A percentile compares a stretch with the other conserved stretches of the same genome.
These are phyloP conservation scores for Colletotrichum sp. DNA, from an alignment of 2,329 filamentous ascomycete species.

Conservation along the genomic window DNA sequence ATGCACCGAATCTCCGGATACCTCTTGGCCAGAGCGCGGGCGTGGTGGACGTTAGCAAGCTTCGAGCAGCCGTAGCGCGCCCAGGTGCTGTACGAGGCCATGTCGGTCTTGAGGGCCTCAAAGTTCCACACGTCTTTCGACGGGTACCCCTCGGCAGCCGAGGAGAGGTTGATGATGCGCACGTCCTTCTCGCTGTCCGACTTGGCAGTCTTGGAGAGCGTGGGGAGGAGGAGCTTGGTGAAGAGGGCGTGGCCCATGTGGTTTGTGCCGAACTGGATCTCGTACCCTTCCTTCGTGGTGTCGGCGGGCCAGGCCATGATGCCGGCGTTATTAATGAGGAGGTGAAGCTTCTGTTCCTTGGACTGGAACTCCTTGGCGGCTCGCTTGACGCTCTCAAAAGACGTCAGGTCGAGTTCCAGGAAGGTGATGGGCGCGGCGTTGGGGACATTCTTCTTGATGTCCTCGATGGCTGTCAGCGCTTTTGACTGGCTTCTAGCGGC, in stretches of 20 bases:
- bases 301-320: conserved; percentile 41
- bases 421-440: conserved; percentile 26
- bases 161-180: conserved; percentile 22
- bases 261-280: conserved; percentile 54
- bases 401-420: conserved; percentile 49
- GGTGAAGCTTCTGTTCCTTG: conserved; percentile 40
- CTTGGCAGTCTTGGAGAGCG: conserved; percentile 31
- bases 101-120: conserved; percentile 23
- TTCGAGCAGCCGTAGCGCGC: conserved; percentile 51
- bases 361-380: conserved; percentile 42
- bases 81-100: conserved; percentile 37
- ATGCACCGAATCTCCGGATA: conserved; percentile 47
- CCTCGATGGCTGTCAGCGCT: conserved; percentile 37
- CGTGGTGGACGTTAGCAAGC: conserved; percentile 31
- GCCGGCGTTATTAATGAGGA: conserved; percentile 53
- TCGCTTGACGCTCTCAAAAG: conserved; percentile 44
- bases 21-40: conserved; percentile 28
- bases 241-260: conserved; percentile 54
- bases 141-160: conserved; percentile 9
- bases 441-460: conserved; percentile 34
- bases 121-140: conserved; percentile 7
- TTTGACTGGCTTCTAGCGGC: conserved; percentile 25
- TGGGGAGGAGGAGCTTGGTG: conserved; percentile 38
- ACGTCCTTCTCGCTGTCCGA: conserved; percentile 5
- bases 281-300: conserved; percentile 50